phyloP scores from a whole-genome alignment of 352 stramenopile species.

The Phytophthora pseudosyringae region DNA sequence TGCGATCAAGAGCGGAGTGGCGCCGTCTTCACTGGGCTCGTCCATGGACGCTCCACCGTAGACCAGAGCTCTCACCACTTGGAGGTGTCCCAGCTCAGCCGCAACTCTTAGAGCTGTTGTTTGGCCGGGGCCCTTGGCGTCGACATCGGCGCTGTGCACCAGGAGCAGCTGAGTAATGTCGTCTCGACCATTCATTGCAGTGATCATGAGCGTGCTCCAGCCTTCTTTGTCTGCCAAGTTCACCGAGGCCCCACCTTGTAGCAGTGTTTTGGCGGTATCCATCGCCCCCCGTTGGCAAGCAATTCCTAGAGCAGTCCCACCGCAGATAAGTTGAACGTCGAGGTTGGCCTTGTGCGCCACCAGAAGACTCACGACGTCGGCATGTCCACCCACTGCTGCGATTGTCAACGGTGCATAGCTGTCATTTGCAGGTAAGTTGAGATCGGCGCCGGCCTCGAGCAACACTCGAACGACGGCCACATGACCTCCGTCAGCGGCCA shows the following conservation, averaged over 20 bases:
- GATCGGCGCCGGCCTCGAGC: constrained; percentile 6
- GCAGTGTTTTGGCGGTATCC: constrained; percentile 1
- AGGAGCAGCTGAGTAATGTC: constrained; percentile 12
- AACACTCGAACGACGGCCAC: background rate
- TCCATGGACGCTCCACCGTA: constrained; percentile 6
- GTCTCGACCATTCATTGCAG: constrained; percentile 1
- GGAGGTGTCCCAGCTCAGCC: constrained; percentile 2
- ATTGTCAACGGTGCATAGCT: constrained; percentile 13
- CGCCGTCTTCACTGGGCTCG: constrained; percentile 11
- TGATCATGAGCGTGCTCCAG: constrained; percentile 15
- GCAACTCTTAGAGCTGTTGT: constrained; percentile 16
- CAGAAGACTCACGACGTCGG: constrained; percentile 11
- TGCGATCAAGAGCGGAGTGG: constrained; percentile 14
- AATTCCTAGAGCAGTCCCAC: constrained; percentile 10
- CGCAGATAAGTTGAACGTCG: constrained; percentile 1
- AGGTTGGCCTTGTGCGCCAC: constrained; percentile 9
- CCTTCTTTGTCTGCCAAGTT: constrained; percentile 8
- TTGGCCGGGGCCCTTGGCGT: constrained; percentile 8
- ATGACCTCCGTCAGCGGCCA: constrained; percentile 4
- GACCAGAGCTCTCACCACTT: constrained; percentile 11
- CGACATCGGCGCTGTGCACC: constrained; percentile 4
- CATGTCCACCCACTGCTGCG: constrained; percentile 1
- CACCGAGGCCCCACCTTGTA: constrained; percentile 12
- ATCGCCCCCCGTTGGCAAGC: constrained; percentile 1
- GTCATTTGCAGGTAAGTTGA: constrained; percentile 6